Conservation (phyloP, 129 eudicot genomes). For the Flaveria robusta region DNA sequence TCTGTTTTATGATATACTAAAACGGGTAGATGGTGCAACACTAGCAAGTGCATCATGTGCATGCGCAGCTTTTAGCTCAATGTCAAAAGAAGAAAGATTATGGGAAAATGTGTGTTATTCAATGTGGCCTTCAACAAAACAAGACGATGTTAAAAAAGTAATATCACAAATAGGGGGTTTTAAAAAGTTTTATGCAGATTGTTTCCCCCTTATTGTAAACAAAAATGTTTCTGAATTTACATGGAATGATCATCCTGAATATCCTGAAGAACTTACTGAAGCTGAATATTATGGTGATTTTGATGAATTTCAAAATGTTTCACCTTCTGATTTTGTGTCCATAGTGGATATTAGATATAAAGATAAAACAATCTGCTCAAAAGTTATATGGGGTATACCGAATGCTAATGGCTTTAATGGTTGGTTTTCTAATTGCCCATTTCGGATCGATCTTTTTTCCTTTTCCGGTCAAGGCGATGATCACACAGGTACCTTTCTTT, state of each 20-base stretch:
- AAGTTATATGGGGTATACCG: constrained; percentile 84
- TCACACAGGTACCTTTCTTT: constrained; percentile 22
- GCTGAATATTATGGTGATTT: constrained; percentile 86
- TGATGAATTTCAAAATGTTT: constrained; percentile 61
- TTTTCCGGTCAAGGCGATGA: constrained; percentile 47
- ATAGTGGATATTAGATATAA: constrained; percentile 73
- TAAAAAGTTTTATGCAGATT: constrained; percentile 84
- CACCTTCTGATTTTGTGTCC: constrained; percentile 79
- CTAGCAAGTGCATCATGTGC: constrained; percentile 92
- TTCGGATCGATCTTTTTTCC: constrained; percentile 68
- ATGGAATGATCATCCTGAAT: constrained; percentile 54
- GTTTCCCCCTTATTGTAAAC: constrained; percentile 94
- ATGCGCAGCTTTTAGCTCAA: constrained; percentile 73
- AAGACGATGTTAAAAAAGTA: constrained; percentile 63
- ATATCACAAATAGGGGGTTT: constrained; percentile 72
- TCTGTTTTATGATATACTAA: constrained; percentile 79
- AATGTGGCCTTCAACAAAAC: constrained; percentile 86
- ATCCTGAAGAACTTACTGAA: constrained; percentile 82
- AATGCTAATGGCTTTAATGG: constrained; percentile 66
- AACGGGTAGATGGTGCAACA: constrained; percentile 87
- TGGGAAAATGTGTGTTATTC: constrained; percentile 90
- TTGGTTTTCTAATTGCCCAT: constrained; percentile 90
- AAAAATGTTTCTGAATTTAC: constrained; percentile 65
- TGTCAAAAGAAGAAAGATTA: constrained; percentile 80
- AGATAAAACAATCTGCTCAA: constrained; percentile 67